A percentile compares a stretch with the other conserved stretches of the same genome.
These are phyloP conservation scores for Lachnellula cervina DNA, from an alignment of 2,329 filamentous ascomycete species.

Conservation along the genomic window DNA sequence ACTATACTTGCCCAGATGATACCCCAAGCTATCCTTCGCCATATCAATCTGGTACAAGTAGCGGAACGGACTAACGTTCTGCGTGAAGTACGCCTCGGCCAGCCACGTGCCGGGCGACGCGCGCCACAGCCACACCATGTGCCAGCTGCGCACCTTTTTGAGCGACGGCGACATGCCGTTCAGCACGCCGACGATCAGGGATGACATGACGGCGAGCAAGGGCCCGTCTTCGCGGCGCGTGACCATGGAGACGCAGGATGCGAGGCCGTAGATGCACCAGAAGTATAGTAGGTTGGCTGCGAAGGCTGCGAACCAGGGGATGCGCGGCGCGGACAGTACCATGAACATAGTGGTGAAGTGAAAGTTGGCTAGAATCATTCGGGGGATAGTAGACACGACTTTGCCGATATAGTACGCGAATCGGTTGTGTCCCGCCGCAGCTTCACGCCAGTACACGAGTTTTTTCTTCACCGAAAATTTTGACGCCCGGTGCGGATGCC, in stretches of 20 bases:
- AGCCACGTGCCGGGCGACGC: slow-evolving; percentile 50
- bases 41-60: slow-evolving; percentile 48
- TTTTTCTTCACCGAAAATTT: slow-evolving; percentile 53
- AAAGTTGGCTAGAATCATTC: slow-evolving; percentile 46
- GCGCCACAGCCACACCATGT: slow-evolving; percentile 52
- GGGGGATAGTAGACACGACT: slow-evolving; percentile 44
- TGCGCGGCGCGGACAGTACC: slow-evolving; percentile 45
- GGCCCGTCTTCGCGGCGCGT: slow-evolving; percentile 52
- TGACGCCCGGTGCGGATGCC: slow-evolving; percentile 49
- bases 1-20: slow-evolving; percentile 39
- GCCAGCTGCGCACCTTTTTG: slow-evolving; percentile 44
- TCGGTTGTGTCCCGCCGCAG: slow-evolving; percentile 51
- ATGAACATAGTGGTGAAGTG: slow-evolving; percentile 51
- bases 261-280: slow-evolving; percentile 54
- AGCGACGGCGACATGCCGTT: slow-evolving; percentile 49
- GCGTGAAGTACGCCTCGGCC: slow-evolving; percentile 50
- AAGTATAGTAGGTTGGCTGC: slow-evolving; percentile 50
- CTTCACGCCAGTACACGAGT: slow-evolving; percentile 49
- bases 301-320: slow-evolving; percentile 46
- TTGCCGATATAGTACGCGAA: slow-evolving; percentile 54
- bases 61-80: slow-evolving; percentile 43
- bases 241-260: slow-evolving; percentile 49
- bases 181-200: slow-evolving; percentile 49
- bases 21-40: slow-evolving; percentile 42
- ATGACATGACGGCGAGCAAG: slow-evolving; percentile 49